Conservation (phyloP, 805 yeast genomes). For the Wickerhamiella lipophila region DNA sequence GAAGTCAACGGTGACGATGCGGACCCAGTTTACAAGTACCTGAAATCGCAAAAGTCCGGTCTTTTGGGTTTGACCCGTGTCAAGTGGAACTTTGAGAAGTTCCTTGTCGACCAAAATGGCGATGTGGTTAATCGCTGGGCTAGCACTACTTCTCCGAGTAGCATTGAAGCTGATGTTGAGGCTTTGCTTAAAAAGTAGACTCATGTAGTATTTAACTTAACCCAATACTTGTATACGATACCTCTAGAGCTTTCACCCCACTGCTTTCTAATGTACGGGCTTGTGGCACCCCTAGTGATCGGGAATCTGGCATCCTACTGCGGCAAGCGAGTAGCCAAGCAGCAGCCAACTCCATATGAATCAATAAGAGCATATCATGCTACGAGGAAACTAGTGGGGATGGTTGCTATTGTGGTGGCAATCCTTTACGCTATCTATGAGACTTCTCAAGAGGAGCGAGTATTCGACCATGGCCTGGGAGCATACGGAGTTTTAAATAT, state of each 20-base stretch:
- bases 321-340: background rate
- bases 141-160: slow-evolving; percentile 54
- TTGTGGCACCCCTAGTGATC: background rate
- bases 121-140: slow-evolving; percentile 48
- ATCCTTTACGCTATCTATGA: background rate
- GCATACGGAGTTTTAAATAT: slow-evolving; percentile 18
- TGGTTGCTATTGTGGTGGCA: background rate
- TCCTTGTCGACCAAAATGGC: slow-evolving; percentile 47
- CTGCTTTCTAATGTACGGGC: slow-evolving; percentile 1
- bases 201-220: background rate
- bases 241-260: too few relatives aligned
- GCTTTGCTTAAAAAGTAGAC: slow-evolving; percentile 32
- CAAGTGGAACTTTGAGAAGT: slow-evolving; percentile 74
- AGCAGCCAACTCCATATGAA: background rate
- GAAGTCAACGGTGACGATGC: slow-evolving; percentile 79
- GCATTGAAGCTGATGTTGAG: slow-evolving; percentile 47
- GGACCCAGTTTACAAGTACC: slow-evolving; percentile 66
- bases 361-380: background rate
- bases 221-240: too few relatives aligned
- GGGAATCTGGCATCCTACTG: background rate
- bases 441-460: background rate
- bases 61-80: slow-evolving; percentile 57
- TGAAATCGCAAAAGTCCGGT: slow-evolving; percentile 53
- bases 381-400: background rate
- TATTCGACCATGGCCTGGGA: slow-evolving; percentile 5